Percentiles rank a stretch among this genome's conserved stretches.
These are phyloP conservation scores for Phytophthora vignae DNA, from an alignment of 352 stramenopile genomes.

Conservation along the genomic window DNA sequence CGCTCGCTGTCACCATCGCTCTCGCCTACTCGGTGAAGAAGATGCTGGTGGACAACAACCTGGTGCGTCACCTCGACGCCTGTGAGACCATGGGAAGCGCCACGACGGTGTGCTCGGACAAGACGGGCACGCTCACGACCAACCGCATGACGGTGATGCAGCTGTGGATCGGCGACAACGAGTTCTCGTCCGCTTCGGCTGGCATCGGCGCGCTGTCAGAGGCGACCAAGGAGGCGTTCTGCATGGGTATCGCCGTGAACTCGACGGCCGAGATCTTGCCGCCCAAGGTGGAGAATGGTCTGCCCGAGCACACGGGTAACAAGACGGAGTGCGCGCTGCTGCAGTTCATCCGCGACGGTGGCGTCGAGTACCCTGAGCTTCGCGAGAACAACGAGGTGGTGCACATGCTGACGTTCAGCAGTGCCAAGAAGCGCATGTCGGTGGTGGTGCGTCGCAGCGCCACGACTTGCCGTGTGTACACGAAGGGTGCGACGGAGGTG, in stretches of 20 bases:
- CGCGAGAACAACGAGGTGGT: constrained; percentile 46
- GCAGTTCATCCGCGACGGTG: constrained; percentile 60
- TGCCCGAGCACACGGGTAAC: constrained; percentile 71
- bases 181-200: constrained; percentile 49
- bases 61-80: neutral
- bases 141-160: constrained; percentile 97
- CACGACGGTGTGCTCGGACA: constrained; percentile 95
- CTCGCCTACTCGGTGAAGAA: constrained; percentile 1
- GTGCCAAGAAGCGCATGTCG: constrained; percentile 78
- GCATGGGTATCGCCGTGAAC: constrained; percentile 59
- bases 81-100: constrained; percentile 67
- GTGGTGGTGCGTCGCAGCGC: constrained; percentile 58
- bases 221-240: constrained; percentile 50
- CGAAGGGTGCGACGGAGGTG: constrained; percentile 68
- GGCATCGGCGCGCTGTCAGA: constrained; percentile 39
- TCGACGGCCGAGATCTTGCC: constrained; percentile 69
- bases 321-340: constrained; percentile 74
- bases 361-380: constrained; percentile 56
- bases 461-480: constrained; percentile 63
- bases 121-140: constrained; percentile 97
- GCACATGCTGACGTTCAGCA: constrained; percentile 76
- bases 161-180: constrained; percentile 64
- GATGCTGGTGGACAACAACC: neutral
- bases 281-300: constrained; percentile 53
- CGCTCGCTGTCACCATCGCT: constrained; percentile 94